Conservation (phyloP, 2,329 filamentous ascomycete species). For the Cordyceps fumosorosea region DNA sequence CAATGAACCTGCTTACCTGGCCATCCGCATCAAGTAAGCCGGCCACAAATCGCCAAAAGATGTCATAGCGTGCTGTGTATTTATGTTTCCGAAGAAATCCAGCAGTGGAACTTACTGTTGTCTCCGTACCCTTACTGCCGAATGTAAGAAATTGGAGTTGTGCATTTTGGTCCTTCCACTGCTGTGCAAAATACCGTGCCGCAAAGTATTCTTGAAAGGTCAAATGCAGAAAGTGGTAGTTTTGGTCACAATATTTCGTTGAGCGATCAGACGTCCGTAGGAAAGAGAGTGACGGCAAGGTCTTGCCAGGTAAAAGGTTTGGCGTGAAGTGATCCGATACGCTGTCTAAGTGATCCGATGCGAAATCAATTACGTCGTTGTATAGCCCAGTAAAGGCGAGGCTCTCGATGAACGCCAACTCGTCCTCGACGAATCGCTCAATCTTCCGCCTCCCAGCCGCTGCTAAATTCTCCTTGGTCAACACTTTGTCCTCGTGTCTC, state of each 20-base stretch:
- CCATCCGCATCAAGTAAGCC: no score
- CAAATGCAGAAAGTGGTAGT: conserved; percentile 35
- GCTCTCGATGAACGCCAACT: no score
- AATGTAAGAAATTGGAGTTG: no score
- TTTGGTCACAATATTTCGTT: conserved; percentile 14
- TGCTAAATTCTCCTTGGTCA: no score
- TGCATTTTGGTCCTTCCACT: conserved; percentile 24
- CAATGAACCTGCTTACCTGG: no score
- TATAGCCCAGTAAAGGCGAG: no score
- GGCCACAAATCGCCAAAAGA: conserved; percentile 37
- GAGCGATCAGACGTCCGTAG: conserved; percentile 27
- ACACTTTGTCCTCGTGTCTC: no score
- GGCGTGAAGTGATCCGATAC: no score
- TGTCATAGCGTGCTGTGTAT: conserved; percentile 31
- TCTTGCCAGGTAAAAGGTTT: background rate
- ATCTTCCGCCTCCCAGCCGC: no score
- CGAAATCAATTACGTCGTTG: no score
- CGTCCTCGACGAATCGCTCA: no score
- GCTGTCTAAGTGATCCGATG: no score
- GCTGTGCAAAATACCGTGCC: conserved; percentile 31
- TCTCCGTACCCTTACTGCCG: conserved; percentile 1
- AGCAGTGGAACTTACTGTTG: background rate
- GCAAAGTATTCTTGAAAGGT: conserved; percentile 39
- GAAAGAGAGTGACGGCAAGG: conserved; percentile 26
- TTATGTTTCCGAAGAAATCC: conserved; percentile 29